phyloP scores from a whole-genome alignment of 2,329 filamentous ascomycete species.

The Talaromyces amestolkiae region DNA sequence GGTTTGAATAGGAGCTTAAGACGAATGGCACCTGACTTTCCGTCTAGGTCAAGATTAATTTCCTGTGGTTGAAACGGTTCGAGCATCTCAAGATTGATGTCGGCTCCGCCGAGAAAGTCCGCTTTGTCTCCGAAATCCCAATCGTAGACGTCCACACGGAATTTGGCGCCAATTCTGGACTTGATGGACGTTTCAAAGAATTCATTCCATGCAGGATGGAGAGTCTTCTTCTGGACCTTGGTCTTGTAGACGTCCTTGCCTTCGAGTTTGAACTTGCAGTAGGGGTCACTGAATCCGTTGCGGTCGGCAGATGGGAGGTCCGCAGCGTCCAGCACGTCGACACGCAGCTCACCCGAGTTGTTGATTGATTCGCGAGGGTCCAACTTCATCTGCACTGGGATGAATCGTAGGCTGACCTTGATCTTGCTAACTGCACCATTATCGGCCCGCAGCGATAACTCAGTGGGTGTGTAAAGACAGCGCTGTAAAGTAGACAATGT shows the following conservation, averaged over 20 bases:
- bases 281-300: conserved; percentile 96
- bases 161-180: conserved; percentile 79
- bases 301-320: conserved; percentile 91
- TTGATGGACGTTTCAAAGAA: conserved; percentile 82
- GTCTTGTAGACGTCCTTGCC: conserved; percentile 91
- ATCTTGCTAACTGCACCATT: conserved; percentile 75
- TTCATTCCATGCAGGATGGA: conserved; percentile 94
- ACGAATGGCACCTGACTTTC: conserved; percentile 80
- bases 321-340: conserved; percentile 83
- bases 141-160: conserved; percentile 81
- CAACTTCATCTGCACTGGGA: conserved; percentile 89
- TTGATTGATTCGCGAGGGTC: conserved; percentile 97
- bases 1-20: conserved; percentile 89
- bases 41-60: conserved; percentile 72
- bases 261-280: conserved; percentile 90
- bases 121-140: conserved; percentile 97
- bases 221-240: conserved; percentile 93
- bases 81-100: conserved; percentile 72
- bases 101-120: conserved; percentile 77
- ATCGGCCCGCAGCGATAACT: conserved; percentile 73
- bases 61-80: conserved; percentile 84
- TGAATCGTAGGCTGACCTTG: conserved; percentile 89
- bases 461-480: conserved; percentile 86
- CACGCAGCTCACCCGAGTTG: conserved; percentile 92
- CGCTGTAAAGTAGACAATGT: conserved; percentile 85